Base-by-base conservation (phyloP, 2,329 filamentous ascomycete genomes). In the Neopestalotiopsis clavispora region DNA sequence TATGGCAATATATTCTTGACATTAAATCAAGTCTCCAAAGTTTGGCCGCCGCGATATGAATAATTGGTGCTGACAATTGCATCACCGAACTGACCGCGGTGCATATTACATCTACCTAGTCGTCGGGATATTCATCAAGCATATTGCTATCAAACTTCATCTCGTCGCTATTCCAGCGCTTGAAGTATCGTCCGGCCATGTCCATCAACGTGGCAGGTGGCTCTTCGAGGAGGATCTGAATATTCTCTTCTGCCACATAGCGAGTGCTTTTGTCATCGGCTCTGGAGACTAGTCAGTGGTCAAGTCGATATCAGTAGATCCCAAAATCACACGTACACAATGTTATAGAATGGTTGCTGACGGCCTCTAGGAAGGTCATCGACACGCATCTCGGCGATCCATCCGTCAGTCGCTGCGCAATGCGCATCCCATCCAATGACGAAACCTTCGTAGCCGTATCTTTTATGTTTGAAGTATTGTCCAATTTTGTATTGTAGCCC, bases 231-330 rank as follows among this genome's bases (percentile, higher is more conserved):
- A 86, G 75, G 6, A 82, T 72, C 28, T 82, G 73, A 65, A 92
- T 90, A 72, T 92, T 92, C 78, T 92, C 90, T 74, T 91, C 87
- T 0, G 91, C 90, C 4, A 92, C 90, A 74, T 92, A 92, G 38
- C 90, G 84, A 17, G 86, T 81, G 66, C 81, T 87, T 71, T 86
- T 87, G 72, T 92, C 90, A 57, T 87, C 88, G 79, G 80, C 91
- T 14, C 64, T 65, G 40, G 20, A 32, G 4, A 32, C 9, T 32
- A 14, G 20, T 20, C 4, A 32, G 9, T 13, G 6, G 28, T 9
- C 62, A 9, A 56, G 42, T 45, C 12, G 57, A 20, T 13, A 20
- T 45, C 34, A 14, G 10, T 34, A 34, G 30, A 12, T 32, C 17
- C 59, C 28, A 30, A 13, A 38, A 12, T 49, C 14, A 30, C 5